Base-by-base conservation (phyloP, 805 yeast genomes). In the Yarrowia keelungensis region DNA sequence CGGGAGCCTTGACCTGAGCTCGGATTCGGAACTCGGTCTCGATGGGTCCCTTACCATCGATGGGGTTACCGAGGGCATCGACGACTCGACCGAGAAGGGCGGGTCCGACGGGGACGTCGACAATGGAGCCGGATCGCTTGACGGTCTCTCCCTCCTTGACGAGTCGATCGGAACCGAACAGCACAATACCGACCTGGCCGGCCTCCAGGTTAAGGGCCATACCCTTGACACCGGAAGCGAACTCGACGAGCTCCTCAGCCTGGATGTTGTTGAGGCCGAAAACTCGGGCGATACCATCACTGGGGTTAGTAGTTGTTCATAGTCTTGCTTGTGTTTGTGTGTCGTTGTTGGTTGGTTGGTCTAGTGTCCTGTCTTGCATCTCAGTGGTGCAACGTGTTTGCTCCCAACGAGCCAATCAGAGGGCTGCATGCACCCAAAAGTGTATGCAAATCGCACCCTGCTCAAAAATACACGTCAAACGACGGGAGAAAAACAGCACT, bases 221-320 rank as follows among this genome's bases (percentile, higher is more conserved):
- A 90, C 99, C 99, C 85, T 93, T 92, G 78, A 94, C 98, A 87
- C 99, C 99, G 71, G 99, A 92, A 72, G 97, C 86, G 86, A 95
- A 96, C 86, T 95, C 99, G 79, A 95, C 98, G 83, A 95, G 88
- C 86, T 95, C 99, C 87, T 95, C 99, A 81, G 99, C 99, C 88
- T 94, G 98, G 84, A 92, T 89, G 88, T 95, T 95, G 95, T 93
- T 95, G 79, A 95, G 87, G 86, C 99, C 99, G 86, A 91, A 95
- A 80, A 95, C 97, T 89, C 98, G 96, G 82, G 99, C 99, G 81
- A 95, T 95, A 95, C 99, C 99, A 85, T 95, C 99, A 90, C 99
- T 88, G 79, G 15, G 32, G 71, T 56, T 66, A 73, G 72, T 67
- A 35, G 32, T 26, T 26, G 32, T 26, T 26, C 32, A 26, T 26